Evolutionary conservation across 345 rosid genomes (phyloP), one percentile per base, ranked within the genome.

Genomic region (Bruguiera sexangula): DNA sequence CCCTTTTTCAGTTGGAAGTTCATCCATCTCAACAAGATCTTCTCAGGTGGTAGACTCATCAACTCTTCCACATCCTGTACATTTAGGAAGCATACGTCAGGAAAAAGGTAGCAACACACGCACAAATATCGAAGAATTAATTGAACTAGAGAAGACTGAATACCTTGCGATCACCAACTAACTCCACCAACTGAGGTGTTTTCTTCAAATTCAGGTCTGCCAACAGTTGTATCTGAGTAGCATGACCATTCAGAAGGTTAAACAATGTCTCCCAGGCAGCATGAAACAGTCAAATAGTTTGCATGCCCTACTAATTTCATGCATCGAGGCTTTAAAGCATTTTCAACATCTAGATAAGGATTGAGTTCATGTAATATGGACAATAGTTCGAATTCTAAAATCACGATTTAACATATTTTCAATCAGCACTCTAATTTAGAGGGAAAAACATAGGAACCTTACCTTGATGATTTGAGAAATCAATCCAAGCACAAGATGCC

Each of bases 141-240:
- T 56, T 2, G 51, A 3, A 19, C 22, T 24, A 30, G 29, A 54
- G 48, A 31, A 56, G 60, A 37, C 26, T 22, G 7, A 21, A 30
- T 63, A 88, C 99, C 96, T 88, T 82, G 57, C 96, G 84, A 70
- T 95, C 96, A 82, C 79, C 93, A 6, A 95, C 96, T 83, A 95
- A 72, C 80, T 89, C 96, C 69, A 95, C 84, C 80, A 95, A 76
- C 80, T 92, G 93, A 39, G 99, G 99, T 76, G 99, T 95, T 80
- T 90, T 95, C 85, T 90, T 95, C 86, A 95, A 85, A 86, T 95
- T 95, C 68, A 95, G 96, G 84, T 92, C 97, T 24, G 99, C 99
- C 78, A 95, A 67, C 34, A 95, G 82, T 95, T 95, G 99, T 83
- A 95, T 92, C 97, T 92, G 72, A 13, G 80, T 30, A 78, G 27